These are phyloP conservation scores for Phellopilus nigrolimitatus DNA, from an alignment of 1,284 basidiomycete species.

Conservation along the genomic window DNA sequence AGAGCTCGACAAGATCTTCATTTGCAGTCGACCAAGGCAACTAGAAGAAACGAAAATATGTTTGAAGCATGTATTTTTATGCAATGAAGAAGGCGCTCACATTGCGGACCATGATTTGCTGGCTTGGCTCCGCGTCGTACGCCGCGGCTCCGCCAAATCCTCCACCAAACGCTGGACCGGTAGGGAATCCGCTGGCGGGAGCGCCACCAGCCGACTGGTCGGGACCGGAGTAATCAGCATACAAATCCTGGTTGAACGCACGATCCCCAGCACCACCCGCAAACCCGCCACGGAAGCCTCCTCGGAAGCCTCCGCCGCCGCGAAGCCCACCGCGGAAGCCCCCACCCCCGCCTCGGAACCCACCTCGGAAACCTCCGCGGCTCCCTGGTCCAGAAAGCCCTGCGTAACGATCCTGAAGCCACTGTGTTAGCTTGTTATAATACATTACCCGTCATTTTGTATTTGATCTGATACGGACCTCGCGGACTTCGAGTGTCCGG, in stretches of 20 bases:
- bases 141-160: slow-evolving; percentile 32
- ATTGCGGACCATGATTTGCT: slow-evolving; percentile 97
- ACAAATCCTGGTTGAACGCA: slow-evolving; percentile 75
- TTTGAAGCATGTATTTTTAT: slow-evolving; percentile 12
- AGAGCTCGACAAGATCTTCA: slow-evolving; percentile 95
- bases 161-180: slow-evolving; percentile 38
- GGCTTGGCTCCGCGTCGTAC: slow-evolving; percentile 72
- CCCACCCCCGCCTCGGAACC: slow-evolving; percentile 47
- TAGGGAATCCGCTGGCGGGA: slow-evolving; percentile 28
- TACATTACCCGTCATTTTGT: background rate
- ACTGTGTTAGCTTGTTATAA: slow-evolving; percentile 8
- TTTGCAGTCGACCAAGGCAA: slow-evolving; percentile 99
- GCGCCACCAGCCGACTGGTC: slow-evolving; percentile 50
- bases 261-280: slow-evolving; percentile 52
- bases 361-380: slow-evolving; percentile 59
- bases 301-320: slow-evolving; percentile 40
- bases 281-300: slow-evolving; percentile 47
- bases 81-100: slow-evolving; percentile 43
- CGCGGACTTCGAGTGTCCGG: slow-evolving; percentile 86
- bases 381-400: slow-evolving; percentile 66
- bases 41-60: slow-evolving; percentile 36
- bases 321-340: slow-evolving; percentile 60
- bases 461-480: slow-evolving; percentile 46
- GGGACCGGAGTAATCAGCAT: slow-evolving; percentile 77
- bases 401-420: slow-evolving; percentile 77